Conservation (phyloP, 306 rosid species). For the Vigna unguiculata region DNA sequence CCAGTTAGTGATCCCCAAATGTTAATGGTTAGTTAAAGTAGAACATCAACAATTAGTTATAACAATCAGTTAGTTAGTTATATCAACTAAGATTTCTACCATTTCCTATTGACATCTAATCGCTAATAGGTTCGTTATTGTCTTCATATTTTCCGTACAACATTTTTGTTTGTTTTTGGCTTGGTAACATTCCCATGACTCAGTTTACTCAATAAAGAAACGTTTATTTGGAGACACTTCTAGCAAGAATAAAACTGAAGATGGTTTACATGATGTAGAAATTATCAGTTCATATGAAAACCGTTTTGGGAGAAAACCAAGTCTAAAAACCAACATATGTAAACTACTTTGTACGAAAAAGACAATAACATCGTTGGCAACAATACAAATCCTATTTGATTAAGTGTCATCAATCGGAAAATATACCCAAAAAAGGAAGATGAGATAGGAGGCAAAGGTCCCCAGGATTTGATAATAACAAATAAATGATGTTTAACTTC, state of each 20-base stretch:
- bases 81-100: neutral
- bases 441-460: constrained; percentile 2
- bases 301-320: constrained; percentile 1
- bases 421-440: neutral
- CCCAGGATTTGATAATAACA: neutral
- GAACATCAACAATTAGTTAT: neutral
- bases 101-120: neutral
- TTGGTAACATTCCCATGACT: neutral
- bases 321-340: constrained; percentile 1
- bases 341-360: neutral
- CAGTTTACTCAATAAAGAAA: constrained; percentile 1
- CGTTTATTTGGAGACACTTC: neutral
- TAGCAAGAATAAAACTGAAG: constrained; percentile 2
- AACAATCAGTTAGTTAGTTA: neutral
- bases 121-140: neutral
- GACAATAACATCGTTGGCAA: neutral
- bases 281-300: neutral
- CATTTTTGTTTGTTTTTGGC: neutral
- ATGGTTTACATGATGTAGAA: neutral
- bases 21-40: neutral
- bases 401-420: neutral
- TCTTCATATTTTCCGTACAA: neutral
- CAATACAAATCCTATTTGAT: constrained; percentile 14
- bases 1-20: neutral
- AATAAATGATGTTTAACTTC: neutral